Base-by-base conservation (phyloP, 345 rosid species). In the Tarenaya hassleriana region DNA sequence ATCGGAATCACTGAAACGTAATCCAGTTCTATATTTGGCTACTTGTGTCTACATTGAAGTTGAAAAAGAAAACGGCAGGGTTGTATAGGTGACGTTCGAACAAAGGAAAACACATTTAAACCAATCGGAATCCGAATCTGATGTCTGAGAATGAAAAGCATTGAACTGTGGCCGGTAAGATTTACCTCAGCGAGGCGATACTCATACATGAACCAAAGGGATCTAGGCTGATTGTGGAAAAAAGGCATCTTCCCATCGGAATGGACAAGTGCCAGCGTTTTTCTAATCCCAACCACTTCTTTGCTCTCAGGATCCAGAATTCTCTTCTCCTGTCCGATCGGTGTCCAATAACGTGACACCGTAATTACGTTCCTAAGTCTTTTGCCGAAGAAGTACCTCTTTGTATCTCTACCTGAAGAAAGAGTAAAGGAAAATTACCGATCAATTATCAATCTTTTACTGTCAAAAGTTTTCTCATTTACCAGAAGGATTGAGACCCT, bases 141-240 rank as follows among this genome's bases (percentile, higher is more conserved):
- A 14, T 37, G 10, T 37, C 41, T 37, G 41, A 37, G 4, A 11
- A 7, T n/a, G n/a, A n/a, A n/a, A n/a, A n/a, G n/a, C n/a, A n/a
- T n/a, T n/a, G n/a, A n/a, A n/a, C n/a, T n/a, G n/a, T n/a, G n/a
- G n/a, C n/a, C n/a, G n/a, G n/a, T n/a, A 7, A 7, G 62, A 20
- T 52, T 43, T 42, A 56, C 49, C 10, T 10, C 43, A 20, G 45
- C 12, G 43, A 73, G 80, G 63, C 58, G 56, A 40, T 67, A 75
- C 45, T 78, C 77, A 18, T 77, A 77, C 84, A 84, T 60, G 38
- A 77, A 33, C 94, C 94, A 84, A 18, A 47, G 66, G 11, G 58
- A 52, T 33, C 34, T 69, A 4, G 51, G 16, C 14, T 19, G 34
- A 15, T 38, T 16, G 46, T 57, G 62, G 21, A n/a, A 9, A 4